Evolutionary conservation across 2,329 filamentous ascomycete genomes (phyloP), one percentile per base, ranked within the genome.

Genomic region (Aaosphaeria pasadenensis): DNA sequence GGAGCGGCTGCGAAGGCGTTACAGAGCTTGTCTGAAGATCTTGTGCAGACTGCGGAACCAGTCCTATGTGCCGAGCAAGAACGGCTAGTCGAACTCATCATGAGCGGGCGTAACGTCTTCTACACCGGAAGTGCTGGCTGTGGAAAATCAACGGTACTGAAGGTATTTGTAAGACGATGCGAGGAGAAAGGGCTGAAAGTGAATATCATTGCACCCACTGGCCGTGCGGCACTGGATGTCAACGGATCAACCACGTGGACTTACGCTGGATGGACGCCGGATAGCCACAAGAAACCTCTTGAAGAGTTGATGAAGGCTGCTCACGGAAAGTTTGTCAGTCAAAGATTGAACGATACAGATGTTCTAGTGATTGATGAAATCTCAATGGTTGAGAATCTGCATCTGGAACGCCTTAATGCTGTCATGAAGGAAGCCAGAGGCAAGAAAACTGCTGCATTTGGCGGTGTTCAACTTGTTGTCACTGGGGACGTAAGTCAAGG

Each of bases 311-410:
- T 60, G 32, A 4, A 32, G 1, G 57, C 41, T 1, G 70, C 72
- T 0, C 61, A 66, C 28, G 68, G 63, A 6, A 68, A 67, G 7
- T 58, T 64, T 2, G 58, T 71, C 0, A 62, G 53, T 24, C 59
- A 69, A 1, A 70, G 76, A 0, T 62, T 83, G 1, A 56, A 17
- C 0, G 31, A 62, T 0, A 81, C 77, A 0, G 72, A 85, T 43
- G 77, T 84, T 1, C 70, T 87, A 1, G 74, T 87, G 28, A 81
- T 87, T 11, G 83, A 87, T 54, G 84, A 87, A 63, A 80, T 87
- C 48, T 83, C 78, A 52, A 87, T 87, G 84, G 73, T 86, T 0
- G 80, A 83, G 43, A 81, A 77, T 46, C 60, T 74, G 5, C 71
- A 77, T 42, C 77, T 84, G 30, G 75, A 80, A 49, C 74, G 81